phyloP scores from a whole-genome alignment of 148 eudicot species.

The Spergularia bocconei region DNA sequence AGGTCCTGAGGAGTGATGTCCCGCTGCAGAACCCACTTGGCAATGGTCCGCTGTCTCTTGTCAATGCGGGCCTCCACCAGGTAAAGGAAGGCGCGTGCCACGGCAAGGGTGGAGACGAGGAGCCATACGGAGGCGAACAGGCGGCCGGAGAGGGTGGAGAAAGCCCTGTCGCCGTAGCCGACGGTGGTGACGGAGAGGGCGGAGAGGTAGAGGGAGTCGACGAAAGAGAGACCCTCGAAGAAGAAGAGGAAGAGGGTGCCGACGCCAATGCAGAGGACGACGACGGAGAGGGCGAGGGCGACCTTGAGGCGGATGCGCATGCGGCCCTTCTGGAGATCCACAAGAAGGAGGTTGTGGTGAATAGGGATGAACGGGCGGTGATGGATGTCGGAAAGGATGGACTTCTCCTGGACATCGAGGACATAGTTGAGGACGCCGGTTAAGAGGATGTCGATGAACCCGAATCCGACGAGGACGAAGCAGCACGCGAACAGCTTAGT shows the following conservation, averaged over 20 bases:
- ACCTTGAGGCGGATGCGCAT: conserved; percentile 63
- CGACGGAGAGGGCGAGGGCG: conserved; percentile 44
- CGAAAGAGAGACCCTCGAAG: conserved; percentile 39
- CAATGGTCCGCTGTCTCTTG: conserved; percentile 49
- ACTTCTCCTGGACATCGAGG: conserved; percentile 52
- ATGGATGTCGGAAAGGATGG: conserved; percentile 33
- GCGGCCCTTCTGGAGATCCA: conserved; percentile 52
- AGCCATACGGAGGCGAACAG: conserved; percentile 60
- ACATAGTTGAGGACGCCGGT: conserved; percentile 51
- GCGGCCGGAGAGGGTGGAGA: conserved; percentile 47
- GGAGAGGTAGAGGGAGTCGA: conserved; percentile 52
- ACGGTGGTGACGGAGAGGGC: conserved; percentile 70
- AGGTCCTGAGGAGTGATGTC: conserved; percentile 50
- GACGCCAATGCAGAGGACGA: conserved; percentile 46
- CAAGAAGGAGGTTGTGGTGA: conserved; percentile 4
- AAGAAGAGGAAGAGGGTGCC: conserved; percentile 38
- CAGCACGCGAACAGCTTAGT: conserved; percentile 49
- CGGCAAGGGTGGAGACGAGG: conserved; percentile 56
- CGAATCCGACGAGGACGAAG: conserved; percentile 62
- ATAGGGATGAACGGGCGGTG: neutral
- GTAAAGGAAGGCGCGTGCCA: conserved; percentile 58
- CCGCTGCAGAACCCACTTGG: conserved; percentile 56
- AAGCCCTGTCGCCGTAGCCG: conserved; percentile 67
- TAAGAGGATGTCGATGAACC: conserved; percentile 59
- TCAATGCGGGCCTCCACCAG: conserved; percentile 65